Conservation (phyloP, 2,329 filamentous ascomycete species). For the Fusarium robinianum region DNA sequence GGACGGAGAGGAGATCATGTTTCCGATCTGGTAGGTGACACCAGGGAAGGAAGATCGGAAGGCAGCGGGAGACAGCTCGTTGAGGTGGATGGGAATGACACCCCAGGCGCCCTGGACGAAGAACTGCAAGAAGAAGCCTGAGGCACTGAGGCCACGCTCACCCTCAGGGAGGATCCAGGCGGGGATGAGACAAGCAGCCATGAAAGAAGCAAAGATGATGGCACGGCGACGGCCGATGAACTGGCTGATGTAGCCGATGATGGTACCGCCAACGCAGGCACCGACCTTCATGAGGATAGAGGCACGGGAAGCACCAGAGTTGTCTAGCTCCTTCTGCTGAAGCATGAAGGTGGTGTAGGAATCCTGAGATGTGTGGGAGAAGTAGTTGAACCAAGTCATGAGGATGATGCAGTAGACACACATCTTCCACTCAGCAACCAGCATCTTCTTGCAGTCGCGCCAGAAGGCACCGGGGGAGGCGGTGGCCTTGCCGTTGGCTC, state of each 20-base stretch:
- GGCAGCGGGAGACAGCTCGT: slow-evolving; percentile 71
- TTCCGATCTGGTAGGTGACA: slow-evolving; percentile 74
- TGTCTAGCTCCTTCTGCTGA: slow-evolving; percentile 69
- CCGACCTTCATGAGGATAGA: slow-evolving; percentile 83
- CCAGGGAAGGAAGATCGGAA: slow-evolving; percentile 74
- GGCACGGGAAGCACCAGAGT: slow-evolving; percentile 68
- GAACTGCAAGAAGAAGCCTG: slow-evolving; percentile 72
- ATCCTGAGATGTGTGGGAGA: slow-evolving; percentile 80
- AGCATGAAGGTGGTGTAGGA: slow-evolving; percentile 83
- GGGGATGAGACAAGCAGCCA: slow-evolving; percentile 66
- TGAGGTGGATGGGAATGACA: slow-evolving; percentile 73
- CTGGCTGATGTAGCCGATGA: slow-evolving; percentile 75
- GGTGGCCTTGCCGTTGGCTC: slow-evolving; percentile 59
- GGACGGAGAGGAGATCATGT: slow-evolving; percentile 73
- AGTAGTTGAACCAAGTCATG: slow-evolving; percentile 78
- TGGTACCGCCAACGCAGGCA: slow-evolving; percentile 73
- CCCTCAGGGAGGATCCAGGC: slow-evolving; percentile 71
- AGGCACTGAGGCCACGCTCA: slow-evolving; percentile 63
- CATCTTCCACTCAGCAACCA: slow-evolving; percentile 74
- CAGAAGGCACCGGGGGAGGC: slow-evolving; percentile 62
- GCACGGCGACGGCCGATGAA: slow-evolving; percentile 73
- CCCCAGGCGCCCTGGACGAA: slow-evolving; percentile 70
- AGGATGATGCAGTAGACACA: slow-evolving; percentile 76
- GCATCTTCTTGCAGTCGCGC: slow-evolving; percentile 70
- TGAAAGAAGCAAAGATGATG: slow-evolving; percentile 64